Percentiles rank a stretch among this genome's conserved stretches.
These are phyloP conservation scores for Xylaria hypoxylon DNA, from an alignment of 2,329 filamentous ascomycete species.

Conservation along the genomic window DNA sequence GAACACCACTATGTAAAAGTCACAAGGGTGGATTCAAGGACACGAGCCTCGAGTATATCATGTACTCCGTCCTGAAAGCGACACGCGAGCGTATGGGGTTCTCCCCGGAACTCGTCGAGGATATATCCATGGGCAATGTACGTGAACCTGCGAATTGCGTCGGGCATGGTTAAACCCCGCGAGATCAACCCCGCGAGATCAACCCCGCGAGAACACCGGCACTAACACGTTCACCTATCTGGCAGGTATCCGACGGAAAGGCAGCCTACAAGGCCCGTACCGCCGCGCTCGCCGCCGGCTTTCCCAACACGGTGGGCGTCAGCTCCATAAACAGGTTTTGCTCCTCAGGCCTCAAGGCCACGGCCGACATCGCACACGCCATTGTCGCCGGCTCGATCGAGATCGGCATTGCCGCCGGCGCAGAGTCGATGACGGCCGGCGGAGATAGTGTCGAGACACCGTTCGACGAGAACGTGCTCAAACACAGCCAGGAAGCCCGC, in stretches of 20 bases:
- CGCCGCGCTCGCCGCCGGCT: constrained; percentile 88
- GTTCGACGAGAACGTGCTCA: constrained; percentile 81
- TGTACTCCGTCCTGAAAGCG: constrained; percentile 85
- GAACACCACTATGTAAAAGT: constrained; percentile 89
- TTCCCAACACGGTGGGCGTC: constrained; percentile 87
- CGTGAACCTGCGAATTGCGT: constrained; percentile 42
- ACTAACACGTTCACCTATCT: constrained; percentile 18
- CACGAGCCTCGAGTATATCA: constrained; percentile 85
- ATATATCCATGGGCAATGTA: constrained; percentile 94
- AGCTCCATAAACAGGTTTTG: constrained; percentile 95
- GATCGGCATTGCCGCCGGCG: constrained; percentile 86
- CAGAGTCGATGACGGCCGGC: constrained; percentile 85
- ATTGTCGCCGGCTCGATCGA: constrained; percentile 86
- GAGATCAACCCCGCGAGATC: constrained; percentile 2
- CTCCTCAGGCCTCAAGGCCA: constrained; percentile 94
- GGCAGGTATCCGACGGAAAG: constrained; percentile 82
- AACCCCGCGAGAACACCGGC: not conserved
- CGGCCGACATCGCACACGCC: constrained; percentile 92
- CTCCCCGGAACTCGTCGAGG: constrained; percentile 84
- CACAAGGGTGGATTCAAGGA: constrained; percentile 96
- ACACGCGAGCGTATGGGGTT: constrained; percentile 78
- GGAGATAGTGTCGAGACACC: constrained; percentile 77
- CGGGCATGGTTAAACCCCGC: not conserved
- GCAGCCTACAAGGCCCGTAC: constrained; percentile 92
- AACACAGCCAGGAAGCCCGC: constrained; percentile 76